These are phyloP conservation scores for Cryphonectria japonica DNA, from an alignment of 2,329 filamentous ascomycete species.

Conservation along the genomic window DNA sequence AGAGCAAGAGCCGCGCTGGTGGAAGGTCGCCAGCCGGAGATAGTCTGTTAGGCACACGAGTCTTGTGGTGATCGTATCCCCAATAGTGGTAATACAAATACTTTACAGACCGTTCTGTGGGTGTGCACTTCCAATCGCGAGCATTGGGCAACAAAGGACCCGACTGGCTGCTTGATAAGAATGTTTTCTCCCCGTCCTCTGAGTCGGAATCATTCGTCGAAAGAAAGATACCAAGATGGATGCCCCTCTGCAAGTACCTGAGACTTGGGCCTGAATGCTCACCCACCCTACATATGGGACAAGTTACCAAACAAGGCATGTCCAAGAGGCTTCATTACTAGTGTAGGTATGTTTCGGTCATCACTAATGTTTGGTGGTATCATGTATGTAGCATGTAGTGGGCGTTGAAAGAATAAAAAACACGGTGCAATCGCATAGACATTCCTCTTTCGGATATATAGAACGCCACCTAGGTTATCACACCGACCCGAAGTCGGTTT, in stretches of 20 bases:
- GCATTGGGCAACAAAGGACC: neutral
- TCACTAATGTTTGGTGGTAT: neutral
- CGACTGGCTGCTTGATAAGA: neutral
- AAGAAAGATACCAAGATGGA: neutral
- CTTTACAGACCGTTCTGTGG: neutral
- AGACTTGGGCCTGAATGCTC: neutral
- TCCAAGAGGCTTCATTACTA: constrained; percentile 10
- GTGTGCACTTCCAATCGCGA: neutral
- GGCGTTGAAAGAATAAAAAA: neutral
- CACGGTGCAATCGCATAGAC: constrained; percentile 23
- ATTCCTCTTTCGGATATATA: constrained; percentile 24
- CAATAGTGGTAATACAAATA: neutral
- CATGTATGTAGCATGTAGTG: neutral
- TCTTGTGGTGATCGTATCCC: neutral
- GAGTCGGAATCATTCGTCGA: neutral
- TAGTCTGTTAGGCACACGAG: neutral
- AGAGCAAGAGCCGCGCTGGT: neutral
- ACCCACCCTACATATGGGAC: neutral
- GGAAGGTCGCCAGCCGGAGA: neutral
- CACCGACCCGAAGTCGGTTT: constrained; percentile 20
- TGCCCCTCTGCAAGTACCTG: constrained; percentile 5
- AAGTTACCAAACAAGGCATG: constrained; percentile 12
- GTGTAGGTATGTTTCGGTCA: neutral
- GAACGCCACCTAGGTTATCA: constrained; percentile 1
- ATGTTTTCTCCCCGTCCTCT: neutral